These are phyloP conservation scores for Termitomyces sp. DNA, from an alignment of 768 basidiomycete species.

Conservation along the genomic window DNA sequence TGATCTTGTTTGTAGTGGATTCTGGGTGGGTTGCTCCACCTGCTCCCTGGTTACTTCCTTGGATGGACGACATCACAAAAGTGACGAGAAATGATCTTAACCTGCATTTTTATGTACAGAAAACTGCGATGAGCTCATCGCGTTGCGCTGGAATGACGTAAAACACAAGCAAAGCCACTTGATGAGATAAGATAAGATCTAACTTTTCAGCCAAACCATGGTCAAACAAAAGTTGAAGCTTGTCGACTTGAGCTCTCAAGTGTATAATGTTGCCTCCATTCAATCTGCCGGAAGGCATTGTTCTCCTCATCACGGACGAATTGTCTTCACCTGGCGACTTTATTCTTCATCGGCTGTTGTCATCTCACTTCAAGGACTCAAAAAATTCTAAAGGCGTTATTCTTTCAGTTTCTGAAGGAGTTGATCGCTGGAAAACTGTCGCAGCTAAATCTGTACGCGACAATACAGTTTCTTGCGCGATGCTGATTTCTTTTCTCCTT, in stretches of 20 bases:
- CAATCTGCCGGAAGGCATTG: slow-evolving; percentile 43
- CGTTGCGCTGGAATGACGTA: neutral
- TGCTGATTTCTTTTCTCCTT: neutral
- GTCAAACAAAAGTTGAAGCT: too few relatives aligned
- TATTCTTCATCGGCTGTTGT: slow-evolving; percentile 51
- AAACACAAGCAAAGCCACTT: too few relatives aligned
- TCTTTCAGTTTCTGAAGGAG: slow-evolving; percentile 51
- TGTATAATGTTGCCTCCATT: slow-evolving; percentile 45
- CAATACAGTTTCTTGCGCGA: neutral
- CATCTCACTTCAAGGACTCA: slow-evolving; percentile 44
- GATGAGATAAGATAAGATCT: neutral
- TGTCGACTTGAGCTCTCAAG: neutral
- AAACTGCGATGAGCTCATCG: neutral
- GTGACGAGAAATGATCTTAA: too few relatives aligned
- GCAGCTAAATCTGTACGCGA: slow-evolving; percentile 57
- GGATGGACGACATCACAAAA: neutral
- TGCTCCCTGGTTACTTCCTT: neutral
- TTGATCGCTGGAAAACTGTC: slow-evolving; percentile 58
- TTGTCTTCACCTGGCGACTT: slow-evolving; percentile 71
- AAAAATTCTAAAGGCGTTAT: slow-evolving; percentile 34
- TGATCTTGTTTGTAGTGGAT: neutral
- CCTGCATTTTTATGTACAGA: neutral
- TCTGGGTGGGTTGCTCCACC: neutral
- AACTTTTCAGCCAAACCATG: neutral
- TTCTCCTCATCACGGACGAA: slow-evolving; percentile 66